Conservation (phyloP, 352 stramenopile genomes). For the Phytophthora sojae region DNA sequence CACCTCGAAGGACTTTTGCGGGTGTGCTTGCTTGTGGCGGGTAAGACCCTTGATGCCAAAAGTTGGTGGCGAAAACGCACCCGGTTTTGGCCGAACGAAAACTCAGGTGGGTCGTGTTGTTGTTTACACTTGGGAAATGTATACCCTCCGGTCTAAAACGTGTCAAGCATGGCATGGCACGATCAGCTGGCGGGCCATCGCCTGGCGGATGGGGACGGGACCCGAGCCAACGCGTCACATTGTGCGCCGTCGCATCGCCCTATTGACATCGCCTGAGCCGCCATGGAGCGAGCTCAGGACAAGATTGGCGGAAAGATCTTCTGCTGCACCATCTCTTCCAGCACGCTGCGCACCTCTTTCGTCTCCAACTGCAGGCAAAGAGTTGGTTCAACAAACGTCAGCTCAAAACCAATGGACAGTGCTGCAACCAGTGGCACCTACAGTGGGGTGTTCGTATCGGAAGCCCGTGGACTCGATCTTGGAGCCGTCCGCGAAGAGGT, state of each 20-base stretch:
- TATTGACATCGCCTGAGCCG: slow-evolving; percentile 10
- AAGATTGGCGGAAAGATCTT: slow-evolving; percentile 85
- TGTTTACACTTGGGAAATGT: slow-evolving; percentile 33
- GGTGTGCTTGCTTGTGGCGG: slow-evolving; percentile 13
- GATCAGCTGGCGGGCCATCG: slow-evolving; percentile 12
- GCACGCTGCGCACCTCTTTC: slow-evolving; percentile 61
- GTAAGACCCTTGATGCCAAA: background rate
- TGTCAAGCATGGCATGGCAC: slow-evolving; percentile 27
- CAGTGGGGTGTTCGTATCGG: slow-evolving; percentile 72
- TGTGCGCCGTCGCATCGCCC: slow-evolving; percentile 8
- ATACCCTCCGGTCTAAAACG: slow-evolving; percentile 13
- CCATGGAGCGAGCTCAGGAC: slow-evolving; percentile 34
- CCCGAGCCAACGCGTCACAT: slow-evolving; percentile 22
- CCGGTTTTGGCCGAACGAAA: slow-evolving; percentile 13
- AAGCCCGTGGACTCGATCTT: slow-evolving; percentile 87
- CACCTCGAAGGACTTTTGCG: slow-evolving; percentile 29
- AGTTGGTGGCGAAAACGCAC: background rate
- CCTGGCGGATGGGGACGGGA: slow-evolving; percentile 16
- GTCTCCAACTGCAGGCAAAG: slow-evolving; percentile 47
- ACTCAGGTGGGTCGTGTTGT: slow-evolving; percentile 36
- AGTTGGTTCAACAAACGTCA: slow-evolving; percentile 15
- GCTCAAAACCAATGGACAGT: slow-evolving; percentile 7
- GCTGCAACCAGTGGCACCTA: slow-evolving; percentile 26
- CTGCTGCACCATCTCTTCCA: slow-evolving; percentile 82
- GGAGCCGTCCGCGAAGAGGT: slow-evolving; percentile 77